Evolutionary conservation across 2,329 filamentous ascomycete species (phyloP).

Genomic region (Curvularia spicifera): DNA sequence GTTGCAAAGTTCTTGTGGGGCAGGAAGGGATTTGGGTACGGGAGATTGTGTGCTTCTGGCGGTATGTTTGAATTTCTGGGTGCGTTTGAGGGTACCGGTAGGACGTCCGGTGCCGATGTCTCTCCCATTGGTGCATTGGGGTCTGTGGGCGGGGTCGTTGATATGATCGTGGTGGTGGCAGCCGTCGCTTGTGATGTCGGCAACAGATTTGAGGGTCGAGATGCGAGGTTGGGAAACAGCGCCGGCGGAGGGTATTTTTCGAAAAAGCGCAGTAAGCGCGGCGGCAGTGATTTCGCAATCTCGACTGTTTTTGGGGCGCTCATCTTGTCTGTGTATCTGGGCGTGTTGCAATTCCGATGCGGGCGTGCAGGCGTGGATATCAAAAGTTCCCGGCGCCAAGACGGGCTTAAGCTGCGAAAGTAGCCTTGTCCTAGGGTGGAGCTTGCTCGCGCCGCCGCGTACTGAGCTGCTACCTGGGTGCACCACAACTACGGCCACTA

Average conservation of each 20-base stretch:
- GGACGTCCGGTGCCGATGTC: constrained; percentile 38
- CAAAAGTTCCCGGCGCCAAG: constrained; percentile 25
- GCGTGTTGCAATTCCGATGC: constrained; percentile 9
- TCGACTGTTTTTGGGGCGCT: constrained; percentile 49
- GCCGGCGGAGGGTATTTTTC: constrained; percentile 79
- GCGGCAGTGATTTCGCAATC: constrained; percentile 75
- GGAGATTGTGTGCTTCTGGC: constrained; percentile 49
- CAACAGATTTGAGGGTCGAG: constrained; percentile 17
- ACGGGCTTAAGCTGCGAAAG: constrained; percentile 7
- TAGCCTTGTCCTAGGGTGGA: constrained; percentile 5
- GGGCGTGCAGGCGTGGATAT: constrained; percentile 8
- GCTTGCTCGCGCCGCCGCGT: constrained; percentile 28
- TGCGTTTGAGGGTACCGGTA: constrained; percentile 18
- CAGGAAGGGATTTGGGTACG: constrained; percentile 78
- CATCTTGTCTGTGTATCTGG: constrained; percentile 27
- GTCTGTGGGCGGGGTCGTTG: constrained; percentile 39
- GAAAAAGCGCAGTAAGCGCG: constrained; percentile 83
- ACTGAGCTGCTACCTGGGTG: constrained; percentile 27
- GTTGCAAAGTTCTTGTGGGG: constrained; percentile 79
- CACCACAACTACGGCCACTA: constrained; percentile 9
- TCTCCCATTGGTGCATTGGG: constrained; percentile 51
- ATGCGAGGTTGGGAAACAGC: constrained; percentile 50
- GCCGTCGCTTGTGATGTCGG: constrained; percentile 14
- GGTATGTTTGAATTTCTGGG: constrained; percentile 24
- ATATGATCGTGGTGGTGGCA: constrained; percentile 17